phyloP scores from a whole-genome alignment of 345 rosid genomes.

The Combretum micranthum region DNA sequence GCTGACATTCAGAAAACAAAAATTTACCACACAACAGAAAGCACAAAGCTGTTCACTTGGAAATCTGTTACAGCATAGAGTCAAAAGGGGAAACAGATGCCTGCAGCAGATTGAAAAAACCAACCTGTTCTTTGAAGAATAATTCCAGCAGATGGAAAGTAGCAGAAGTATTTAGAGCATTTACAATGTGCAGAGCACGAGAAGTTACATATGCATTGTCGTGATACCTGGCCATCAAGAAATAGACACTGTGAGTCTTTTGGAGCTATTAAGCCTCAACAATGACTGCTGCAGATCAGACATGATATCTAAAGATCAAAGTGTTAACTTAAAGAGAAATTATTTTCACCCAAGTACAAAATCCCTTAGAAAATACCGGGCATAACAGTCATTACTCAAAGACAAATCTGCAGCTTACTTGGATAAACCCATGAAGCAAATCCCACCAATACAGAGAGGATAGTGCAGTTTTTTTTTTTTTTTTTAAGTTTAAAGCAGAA shows the following conservation, averaged over 20 bases:
- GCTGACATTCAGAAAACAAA: no score
- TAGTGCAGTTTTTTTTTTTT: no score
- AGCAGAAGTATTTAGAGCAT: constrained; percentile 36
- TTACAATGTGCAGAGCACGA: constrained; percentile 72
- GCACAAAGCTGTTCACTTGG: no score
- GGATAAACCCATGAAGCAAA: no score
- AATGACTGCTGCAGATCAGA: neutral
- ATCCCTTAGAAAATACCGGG: no score
- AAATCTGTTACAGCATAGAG: no score
- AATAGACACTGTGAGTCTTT: neutral
- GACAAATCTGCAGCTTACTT: no score
- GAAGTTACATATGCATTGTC: constrained; percentile 76
- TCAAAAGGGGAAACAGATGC: no score
- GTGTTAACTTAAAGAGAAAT: neutral
- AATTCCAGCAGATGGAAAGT: constrained; percentile 59
- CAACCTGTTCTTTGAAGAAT: constrained; percentile 75
- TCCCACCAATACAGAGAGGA: no score
- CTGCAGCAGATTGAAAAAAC: constrained; percentile 1
- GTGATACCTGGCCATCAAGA: constrained; percentile 48
- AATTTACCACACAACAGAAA: no score
- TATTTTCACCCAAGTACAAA: neutral
- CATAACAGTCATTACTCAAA: no score
- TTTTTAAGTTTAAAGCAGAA: no score
- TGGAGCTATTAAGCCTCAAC: neutral
- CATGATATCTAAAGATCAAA: neutral